Conservation (phyloP, 2,329 filamentous ascomycete genomes). For the Fonsecaea nubica region DNA sequence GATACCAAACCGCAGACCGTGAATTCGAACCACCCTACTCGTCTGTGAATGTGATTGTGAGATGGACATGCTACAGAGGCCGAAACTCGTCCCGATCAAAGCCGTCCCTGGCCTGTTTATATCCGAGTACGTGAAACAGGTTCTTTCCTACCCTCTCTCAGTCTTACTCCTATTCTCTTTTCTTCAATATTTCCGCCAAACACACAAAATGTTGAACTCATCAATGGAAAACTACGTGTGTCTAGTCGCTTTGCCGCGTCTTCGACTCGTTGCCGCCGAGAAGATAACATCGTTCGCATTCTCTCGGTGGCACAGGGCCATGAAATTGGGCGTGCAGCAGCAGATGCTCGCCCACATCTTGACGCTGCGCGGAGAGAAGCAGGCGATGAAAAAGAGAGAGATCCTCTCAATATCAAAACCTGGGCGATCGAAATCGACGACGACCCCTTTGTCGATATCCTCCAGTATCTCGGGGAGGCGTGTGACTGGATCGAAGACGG, state of each 20-base stretch:
- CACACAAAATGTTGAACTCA: neutral
- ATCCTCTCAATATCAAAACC: constrained; percentile 10
- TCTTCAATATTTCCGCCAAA: neutral
- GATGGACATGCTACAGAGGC: neutral
- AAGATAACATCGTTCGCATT: constrained; percentile 7
- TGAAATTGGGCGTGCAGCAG: neutral
- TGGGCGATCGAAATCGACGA: constrained; percentile 39
- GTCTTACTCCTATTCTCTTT: no score
- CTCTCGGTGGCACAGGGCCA: constrained; percentile 11
- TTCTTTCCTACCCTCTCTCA: no score
- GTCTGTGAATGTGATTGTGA: no score
- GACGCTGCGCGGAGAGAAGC: neutral
- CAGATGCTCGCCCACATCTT: no score
- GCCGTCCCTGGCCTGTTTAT: constrained; percentile 31
- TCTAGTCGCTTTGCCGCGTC: constrained; percentile 32
- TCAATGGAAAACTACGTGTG: no score
- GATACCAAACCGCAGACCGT: no score
- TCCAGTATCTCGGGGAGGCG: constrained; percentile 32
- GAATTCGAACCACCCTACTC: no score
- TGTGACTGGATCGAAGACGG: constrained; percentile 39
- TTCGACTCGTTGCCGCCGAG: constrained; percentile 9
- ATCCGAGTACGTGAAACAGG: constrained; percentile 29
- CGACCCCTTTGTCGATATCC: constrained; percentile 37
- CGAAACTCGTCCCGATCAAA: constrained; percentile 19
- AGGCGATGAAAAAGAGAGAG: neutral